A percentile compares a stretch with the other conserved stretches of the same genome.
Evolutionary conservation across 306 rosid genomes (phyloP).

Genomic region (Elaeagnus macrophylla): DNA sequence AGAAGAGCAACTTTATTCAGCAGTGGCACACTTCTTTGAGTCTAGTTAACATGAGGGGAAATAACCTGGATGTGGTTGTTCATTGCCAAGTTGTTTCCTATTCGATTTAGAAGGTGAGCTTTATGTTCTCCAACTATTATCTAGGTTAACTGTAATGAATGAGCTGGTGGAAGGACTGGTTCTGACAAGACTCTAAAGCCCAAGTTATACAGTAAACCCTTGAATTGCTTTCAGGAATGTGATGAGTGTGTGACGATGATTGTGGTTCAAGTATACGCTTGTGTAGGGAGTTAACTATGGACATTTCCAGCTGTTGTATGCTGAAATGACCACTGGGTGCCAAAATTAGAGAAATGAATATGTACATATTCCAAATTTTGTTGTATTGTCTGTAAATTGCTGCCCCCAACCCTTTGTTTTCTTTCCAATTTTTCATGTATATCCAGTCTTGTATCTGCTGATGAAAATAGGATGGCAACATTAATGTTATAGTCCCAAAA

Average conservation of each 20-base stretch:
- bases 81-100: conserved; percentile 13
- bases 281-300: no score
- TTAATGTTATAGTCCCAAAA: conserved; percentile 20
- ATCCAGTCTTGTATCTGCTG: conserved; percentile 14
- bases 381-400: conserved; percentile 9
- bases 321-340: conserved; percentile 5
- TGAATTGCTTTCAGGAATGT: no score
- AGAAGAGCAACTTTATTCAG: conserved; percentile 65
- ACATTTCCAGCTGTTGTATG: no score
- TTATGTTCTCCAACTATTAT: conserved; percentile 6
- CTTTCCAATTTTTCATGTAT: neutral
- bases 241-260: no score
- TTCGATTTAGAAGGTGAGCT: conserved; percentile 11
- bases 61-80: conserved; percentile 5
- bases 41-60: conserved; percentile 23
- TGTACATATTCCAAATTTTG: conserved; percentile 24
- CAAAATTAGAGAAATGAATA: conserved; percentile 1
- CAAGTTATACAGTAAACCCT: conserved; percentile 7
- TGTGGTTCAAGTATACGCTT: conserved; percentile 2
- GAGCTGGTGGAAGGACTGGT: conserved; percentile 22
- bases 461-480: conserved; percentile 23
- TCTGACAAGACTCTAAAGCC: conserved; percentile 1
- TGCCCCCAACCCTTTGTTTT: neutral
- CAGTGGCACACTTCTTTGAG: conserved; percentile 47
- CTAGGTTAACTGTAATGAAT: conserved; percentile 12